A percentile compares a stretch with the other conserved stretches of the same genome.
phyloP scores from a whole-genome alignment of 805 yeast genomes.

The Brettanomyces custersianus region DNA sequence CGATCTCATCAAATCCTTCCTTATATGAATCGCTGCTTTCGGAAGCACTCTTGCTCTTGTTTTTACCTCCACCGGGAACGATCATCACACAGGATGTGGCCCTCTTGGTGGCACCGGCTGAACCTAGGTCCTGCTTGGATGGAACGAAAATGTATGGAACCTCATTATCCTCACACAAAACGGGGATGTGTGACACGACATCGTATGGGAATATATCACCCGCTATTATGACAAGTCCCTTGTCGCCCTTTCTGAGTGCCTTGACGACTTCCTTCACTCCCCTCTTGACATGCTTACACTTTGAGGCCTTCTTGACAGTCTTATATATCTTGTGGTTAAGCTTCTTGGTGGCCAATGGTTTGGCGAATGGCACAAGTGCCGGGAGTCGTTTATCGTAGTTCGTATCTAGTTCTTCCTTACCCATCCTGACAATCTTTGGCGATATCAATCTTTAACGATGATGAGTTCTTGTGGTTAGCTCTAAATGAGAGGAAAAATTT shows the following conservation, averaged over 20 bases:
- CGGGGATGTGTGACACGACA: conserved; percentile 95
- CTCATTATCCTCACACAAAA: conserved; percentile 85
- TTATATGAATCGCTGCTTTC: conserved; percentile 80
- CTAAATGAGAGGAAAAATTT: no score
- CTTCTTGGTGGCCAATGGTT: conserved; percentile 93
- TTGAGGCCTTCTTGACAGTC: conserved; percentile 95
- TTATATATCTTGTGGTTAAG: conserved; percentile 90
- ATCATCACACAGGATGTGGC: conserved; percentile 97
- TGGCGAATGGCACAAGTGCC: conserved; percentile 85
- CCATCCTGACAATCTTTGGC: no score
- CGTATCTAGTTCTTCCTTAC: conserved; percentile 45
- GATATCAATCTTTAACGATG: no score
- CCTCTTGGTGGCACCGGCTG: conserved; percentile 98
- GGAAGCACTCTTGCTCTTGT: conserved; percentile 50
- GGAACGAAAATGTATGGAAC: conserved; percentile 94
- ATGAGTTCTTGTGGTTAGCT: no score
- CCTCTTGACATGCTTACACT: conserved; percentile 95
- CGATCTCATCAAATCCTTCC: conserved; percentile 87
- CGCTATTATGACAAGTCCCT: conserved; percentile 92
- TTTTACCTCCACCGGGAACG: conserved; percentile 89
- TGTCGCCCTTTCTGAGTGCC: conserved; percentile 95
- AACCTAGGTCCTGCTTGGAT: conserved; percentile 95
- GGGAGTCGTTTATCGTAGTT: conserved; percentile 90
- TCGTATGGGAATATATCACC: conserved; percentile 98
- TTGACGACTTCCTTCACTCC: conserved; percentile 99